phyloP scores from a whole-genome alignment of 1,139 yeast genomes.

The Suhomyces maxii region DNA sequence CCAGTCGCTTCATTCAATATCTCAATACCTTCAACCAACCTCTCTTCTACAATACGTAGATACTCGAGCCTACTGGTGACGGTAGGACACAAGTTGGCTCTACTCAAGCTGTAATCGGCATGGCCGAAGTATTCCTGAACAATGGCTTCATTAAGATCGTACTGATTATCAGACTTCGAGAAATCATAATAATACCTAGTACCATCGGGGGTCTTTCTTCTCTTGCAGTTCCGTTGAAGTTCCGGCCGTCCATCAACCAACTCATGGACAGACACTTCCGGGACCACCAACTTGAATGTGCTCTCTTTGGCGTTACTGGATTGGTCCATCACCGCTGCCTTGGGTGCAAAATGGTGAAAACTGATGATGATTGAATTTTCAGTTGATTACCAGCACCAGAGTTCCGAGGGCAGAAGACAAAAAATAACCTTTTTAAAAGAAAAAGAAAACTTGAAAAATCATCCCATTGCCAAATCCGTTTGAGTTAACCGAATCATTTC shows the following conservation, averaged over 20 bases:
- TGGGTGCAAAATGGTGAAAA: conserved; percentile 6
- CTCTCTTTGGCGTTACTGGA: not conserved
- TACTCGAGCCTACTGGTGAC: conserved; percentile 22
- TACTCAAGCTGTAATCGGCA: conserved; percentile 13
- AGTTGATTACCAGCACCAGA: too few relatives aligned
- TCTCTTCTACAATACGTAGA: conserved; percentile 16
- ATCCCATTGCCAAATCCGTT: too few relatives aligned
- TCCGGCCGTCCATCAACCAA: conserved; percentile 11
- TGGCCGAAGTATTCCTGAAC: conserved; percentile 17
- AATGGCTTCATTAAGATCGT: conserved; percentile 18
- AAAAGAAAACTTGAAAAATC: too few relatives aligned
- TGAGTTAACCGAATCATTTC: too few relatives aligned
- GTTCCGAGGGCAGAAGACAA: too few relatives aligned
- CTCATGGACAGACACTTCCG: conserved; percentile 8
- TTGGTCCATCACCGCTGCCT: not conserved
- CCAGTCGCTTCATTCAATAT: conserved; percentile 3
- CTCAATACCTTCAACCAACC: conserved; percentile 13
- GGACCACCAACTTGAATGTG: conserved; percentile 3
- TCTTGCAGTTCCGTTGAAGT: conserved; percentile 5
- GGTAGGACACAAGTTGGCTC: conserved; percentile 22
- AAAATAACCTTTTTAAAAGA: too few relatives aligned
- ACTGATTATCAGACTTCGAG: conserved; percentile 15
- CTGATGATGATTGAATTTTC: too few relatives aligned
- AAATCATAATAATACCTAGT: conserved; percentile 5
- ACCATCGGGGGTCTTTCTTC: not conserved